Evolutionary conservation across 495 filamentous ascomycete species (phyloP), one percentile per base, ranked within the genome.

Genomic region (Polyplosphaeria fusca): DNA sequence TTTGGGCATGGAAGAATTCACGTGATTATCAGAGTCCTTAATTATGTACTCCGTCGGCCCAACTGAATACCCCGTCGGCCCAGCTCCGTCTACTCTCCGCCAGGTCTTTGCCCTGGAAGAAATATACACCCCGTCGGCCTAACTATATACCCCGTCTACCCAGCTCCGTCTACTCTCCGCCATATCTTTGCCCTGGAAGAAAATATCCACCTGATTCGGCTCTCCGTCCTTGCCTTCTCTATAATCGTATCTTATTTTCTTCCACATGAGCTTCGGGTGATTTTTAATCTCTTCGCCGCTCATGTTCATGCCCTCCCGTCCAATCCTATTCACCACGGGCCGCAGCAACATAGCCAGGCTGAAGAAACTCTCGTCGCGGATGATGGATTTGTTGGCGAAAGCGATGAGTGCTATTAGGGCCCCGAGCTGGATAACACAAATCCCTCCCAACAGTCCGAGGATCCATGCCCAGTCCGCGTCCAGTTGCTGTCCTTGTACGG

Each of bases 181-280:
- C 26, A 30, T 41, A 62, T 62, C 59, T 24, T 41, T 52, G 14
- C 59, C 59, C 46, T 62, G 38, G 16, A 51, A 62, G 26, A 56
- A 56, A 12, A 62, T 62, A 42, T 57, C 52, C 25, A 62, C 59
- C 47, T 56, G 26, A 35, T 62, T 62, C 20, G 59, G 59, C 40
- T 62, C 59, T n/a, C 59, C 59, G n/a, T 62, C 23, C 46, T 47
- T 55, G 18, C 63, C 61, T 37, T 66, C 63, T 35, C 54, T 30
- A 44, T 62, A 66, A 52, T 56, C 63, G 48, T 66, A 66, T 44
- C 49, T 30, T 4, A 66, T 60, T 45, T 48, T 54, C 44, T 52
- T 54, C 37, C 48, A 55, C 51, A 22, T 2, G 26, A 66, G 16
- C 19, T 53, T 60, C 24, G 42, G 40, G 48, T 59, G 52, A 12